Evolutionary conservation across 2,329 filamentous ascomycete genomes (phyloP).

Genomic region (Hypoxylon sp.): DNA sequence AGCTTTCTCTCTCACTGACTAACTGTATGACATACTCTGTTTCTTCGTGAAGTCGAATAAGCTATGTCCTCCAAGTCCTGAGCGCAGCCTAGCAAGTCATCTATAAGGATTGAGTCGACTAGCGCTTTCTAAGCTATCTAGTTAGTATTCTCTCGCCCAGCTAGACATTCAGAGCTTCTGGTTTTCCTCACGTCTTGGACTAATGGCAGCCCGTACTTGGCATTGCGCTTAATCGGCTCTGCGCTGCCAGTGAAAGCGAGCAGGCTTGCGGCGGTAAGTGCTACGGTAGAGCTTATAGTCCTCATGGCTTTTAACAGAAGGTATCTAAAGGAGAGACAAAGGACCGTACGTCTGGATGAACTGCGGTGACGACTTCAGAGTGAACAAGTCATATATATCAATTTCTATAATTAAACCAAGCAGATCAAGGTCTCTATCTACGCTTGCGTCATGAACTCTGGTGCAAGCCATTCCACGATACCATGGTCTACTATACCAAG

Average conservation of each 20-base stretch:
- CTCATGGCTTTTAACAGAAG: constrained; percentile 39
- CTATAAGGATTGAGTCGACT: constrained; percentile 45
- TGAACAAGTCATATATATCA: constrained; percentile 10
- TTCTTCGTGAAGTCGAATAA: constrained; percentile 48
- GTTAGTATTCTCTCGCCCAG: constrained; percentile 27
- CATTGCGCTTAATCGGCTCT: constrained; percentile 37
- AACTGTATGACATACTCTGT: constrained; percentile 45
- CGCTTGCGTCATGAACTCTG: constrained; percentile 14
- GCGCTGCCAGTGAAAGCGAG: constrained; percentile 44
- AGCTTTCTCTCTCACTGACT: constrained; percentile 13
- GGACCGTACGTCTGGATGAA: neutral
- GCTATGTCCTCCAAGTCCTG: constrained; percentile 52
- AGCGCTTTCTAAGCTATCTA: constrained; percentile 43
- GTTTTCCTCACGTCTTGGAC: constrained; percentile 46
- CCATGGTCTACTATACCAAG: constrained; percentile 22
- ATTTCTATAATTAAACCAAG: constrained; percentile 2
- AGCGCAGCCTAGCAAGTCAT: constrained; percentile 50
- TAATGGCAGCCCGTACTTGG: constrained; percentile 33
- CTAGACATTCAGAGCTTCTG: neutral
- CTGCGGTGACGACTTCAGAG: neutral
- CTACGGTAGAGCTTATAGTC: constrained; percentile 31
- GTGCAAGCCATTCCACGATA: constrained; percentile 15
- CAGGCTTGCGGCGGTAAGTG: constrained; percentile 39
- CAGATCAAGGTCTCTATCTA: constrained; percentile 16
- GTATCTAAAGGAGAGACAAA: neutral